Evolutionary conservation across 176 grass and related monocot species (phyloP), one percentile per base, ranked within the genome.

Genomic region (Otatea glauca): DNA sequence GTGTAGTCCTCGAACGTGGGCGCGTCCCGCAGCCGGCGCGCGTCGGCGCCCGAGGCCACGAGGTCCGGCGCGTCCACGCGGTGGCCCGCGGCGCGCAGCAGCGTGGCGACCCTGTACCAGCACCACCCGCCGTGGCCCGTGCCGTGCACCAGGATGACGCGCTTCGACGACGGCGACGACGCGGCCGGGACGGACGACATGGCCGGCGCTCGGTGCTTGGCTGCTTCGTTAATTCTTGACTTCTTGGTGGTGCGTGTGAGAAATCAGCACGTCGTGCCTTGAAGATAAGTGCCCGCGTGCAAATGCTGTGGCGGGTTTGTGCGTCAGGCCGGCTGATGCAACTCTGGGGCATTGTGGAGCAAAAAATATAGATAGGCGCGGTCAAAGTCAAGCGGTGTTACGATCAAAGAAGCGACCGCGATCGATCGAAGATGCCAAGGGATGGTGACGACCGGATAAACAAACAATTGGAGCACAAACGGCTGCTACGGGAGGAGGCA

Each of bases 81-180:
- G 75, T 88, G 81, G 0, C 81, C 87, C 4, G 75, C 79, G 13
- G 81, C 45, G 45, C 92, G 73, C 43, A 93, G 88, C 54, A 76
- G 83, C 15, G 83, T 76, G 42, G 75, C 45, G 0, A 93, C 82
- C 27, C 85, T 85, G 86, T 90, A 86, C 92, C 92, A 93, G 72
- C 85, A 88, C 88, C 92, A 93, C 2, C 79, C 88, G 38, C 92
- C 92, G 54, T 90, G 86, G 39, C 86, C 78, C 18, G 83, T 68
- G 45, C 92, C 88, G 83, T 93, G 92, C 38, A 93, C 92, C 38
- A 93, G 86, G 76, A 90, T 60, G 32, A 93, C 50, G 32, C 84
- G 92, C 49, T 21, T 80, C 27, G 86, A 56, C 9, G 72, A 15
- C 39, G 81, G 10, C 8, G 71, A n/a, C 13, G 62, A 18, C 4